Evolutionary conservation across 306 rosid species (phyloP).

Genomic region (Quercus alba): DNA sequence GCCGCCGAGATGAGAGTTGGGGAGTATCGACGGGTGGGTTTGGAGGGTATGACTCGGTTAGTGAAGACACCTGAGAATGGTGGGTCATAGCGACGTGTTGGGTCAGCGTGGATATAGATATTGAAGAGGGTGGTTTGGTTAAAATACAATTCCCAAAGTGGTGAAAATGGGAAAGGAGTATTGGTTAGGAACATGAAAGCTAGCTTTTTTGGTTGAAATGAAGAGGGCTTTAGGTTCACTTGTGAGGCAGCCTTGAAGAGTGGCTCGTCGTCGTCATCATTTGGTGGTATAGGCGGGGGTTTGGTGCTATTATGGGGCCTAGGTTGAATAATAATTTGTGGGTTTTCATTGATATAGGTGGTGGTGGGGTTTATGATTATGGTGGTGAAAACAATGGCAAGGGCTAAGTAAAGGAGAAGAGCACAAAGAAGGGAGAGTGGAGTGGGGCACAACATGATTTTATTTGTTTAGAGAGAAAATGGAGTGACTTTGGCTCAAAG

Average conservation of each 20-base stretch:
- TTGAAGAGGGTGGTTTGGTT: slow-evolving; percentile 34
- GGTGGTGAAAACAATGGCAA: slow-evolving; percentile 58
- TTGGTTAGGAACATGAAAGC: slow-evolving; percentile 72
- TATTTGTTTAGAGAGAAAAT: neutral
- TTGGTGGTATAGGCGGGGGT: neutral
- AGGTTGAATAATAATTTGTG: neutral
- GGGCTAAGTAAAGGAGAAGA: slow-evolving; percentile 51
- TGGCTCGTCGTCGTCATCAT: slow-evolving; percentile 25
- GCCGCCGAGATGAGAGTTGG: slow-evolving; percentile 52
- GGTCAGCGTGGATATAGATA: slow-evolving; percentile 71
- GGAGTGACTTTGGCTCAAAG: neutral
- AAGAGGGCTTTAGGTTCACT: slow-evolving; percentile 34
- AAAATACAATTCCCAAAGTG: slow-evolving; percentile 62
- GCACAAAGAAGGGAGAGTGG: slow-evolving; percentile 54
- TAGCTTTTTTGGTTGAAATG: slow-evolving; percentile 25
- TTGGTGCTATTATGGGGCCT: neutral
- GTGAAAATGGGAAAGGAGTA: slow-evolving; percentile 58
- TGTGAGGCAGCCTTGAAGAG: slow-evolving; percentile 35
- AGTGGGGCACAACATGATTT: slow-evolving; percentile 47
- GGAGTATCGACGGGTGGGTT: slow-evolving; percentile 35
- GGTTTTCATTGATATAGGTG: neutral
- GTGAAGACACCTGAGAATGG: slow-evolving; percentile 58
- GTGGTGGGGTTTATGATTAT: neutral
- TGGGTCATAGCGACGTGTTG: slow-evolving; percentile 32
- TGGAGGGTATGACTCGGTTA: slow-evolving; percentile 46